These are phyloP conservation scores for Yamadazyma atlantica DNA, from an alignment of 1,139 yeast genomes.

Conservation along the genomic window DNA sequence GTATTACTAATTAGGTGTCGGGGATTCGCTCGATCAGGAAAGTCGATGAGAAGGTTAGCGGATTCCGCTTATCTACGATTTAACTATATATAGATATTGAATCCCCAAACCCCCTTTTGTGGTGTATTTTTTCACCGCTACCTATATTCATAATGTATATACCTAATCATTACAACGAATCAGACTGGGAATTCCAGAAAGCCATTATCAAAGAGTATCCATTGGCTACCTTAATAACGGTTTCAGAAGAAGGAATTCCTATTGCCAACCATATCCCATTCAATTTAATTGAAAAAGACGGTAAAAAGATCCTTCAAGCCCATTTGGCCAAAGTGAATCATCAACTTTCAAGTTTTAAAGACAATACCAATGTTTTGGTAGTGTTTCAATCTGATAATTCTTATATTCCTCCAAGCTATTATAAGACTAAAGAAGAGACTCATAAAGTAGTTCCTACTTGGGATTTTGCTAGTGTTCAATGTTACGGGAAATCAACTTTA, in stretches of 20 bases:
- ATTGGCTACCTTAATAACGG: constrained; percentile 52
- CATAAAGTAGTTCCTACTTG: constrained; percentile 73
- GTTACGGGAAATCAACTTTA: constrained; percentile 52
- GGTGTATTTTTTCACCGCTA: neutral
- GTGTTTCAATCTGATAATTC: constrained; percentile 56
- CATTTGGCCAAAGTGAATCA: constrained; percentile 59
- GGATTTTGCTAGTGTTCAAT: constrained; percentile 66
- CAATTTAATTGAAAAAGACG: constrained; percentile 38
- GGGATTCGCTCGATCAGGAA: neutral
- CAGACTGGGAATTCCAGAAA: constrained; percentile 40
- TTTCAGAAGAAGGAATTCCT: constrained; percentile 28
- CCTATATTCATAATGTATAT: constrained; percentile 24
- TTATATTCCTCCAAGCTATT: constrained; percentile 63
- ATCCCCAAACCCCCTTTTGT: neutral
- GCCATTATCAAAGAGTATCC: constrained; percentile 48
- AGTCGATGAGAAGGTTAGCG: neutral
- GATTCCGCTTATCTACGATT: neutral
- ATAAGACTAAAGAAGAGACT: constrained; percentile 55
- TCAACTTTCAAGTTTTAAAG: constrained; percentile 47
- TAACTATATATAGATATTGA: neutral
- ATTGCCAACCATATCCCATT: constrained; percentile 66
- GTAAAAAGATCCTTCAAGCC: constrained; percentile 46
- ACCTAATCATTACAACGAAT: constrained; percentile 28
- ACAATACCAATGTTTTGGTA: constrained; percentile 45
- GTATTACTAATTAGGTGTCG: no score